These are phyloP conservation scores for Brassica balearica DNA, from an alignment of 441 rosid genomes.

Conservation along the genomic window DNA sequence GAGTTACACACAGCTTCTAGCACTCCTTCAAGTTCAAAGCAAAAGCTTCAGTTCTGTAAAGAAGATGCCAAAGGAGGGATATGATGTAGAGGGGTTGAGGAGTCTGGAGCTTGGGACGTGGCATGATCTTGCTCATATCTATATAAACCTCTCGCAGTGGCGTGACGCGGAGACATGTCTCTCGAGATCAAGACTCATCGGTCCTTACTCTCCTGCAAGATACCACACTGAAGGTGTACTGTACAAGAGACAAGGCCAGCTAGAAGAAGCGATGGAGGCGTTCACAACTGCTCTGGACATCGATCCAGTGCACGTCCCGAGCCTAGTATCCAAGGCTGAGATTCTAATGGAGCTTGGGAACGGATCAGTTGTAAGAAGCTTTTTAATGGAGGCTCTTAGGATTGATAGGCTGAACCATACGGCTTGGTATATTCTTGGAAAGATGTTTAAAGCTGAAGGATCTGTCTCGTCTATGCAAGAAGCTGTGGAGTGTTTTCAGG, in stretches of 20 bases:
- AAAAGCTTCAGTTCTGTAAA: background rate
- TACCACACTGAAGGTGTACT: constrained; percentile 52
- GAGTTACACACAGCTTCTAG: background rate
- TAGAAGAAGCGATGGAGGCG: background rate
- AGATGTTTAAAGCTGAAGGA: background rate
- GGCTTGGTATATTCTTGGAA: background rate
- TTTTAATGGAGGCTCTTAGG: constrained; percentile 7
- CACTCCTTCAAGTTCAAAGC: background rate
- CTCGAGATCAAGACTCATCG: constrained; percentile 75
- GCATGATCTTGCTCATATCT: constrained; percentile 84
- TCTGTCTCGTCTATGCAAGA: background rate
- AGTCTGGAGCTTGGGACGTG: constrained; percentile 82
- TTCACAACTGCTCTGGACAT: constrained; percentile 2
- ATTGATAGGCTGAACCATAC: constrained; percentile 3
- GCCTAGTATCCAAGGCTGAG: background rate
- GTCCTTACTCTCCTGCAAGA: constrained; percentile 64
- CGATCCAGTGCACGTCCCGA: constrained; percentile 6
- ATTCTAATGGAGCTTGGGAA: background rate
- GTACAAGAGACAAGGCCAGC: background rate
- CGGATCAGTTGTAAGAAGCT: background rate
- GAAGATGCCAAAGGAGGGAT: constrained; percentile 41
- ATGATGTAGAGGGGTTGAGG: constrained; percentile 45
- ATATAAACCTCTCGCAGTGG: constrained; percentile 79
- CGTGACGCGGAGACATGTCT: constrained; percentile 91
- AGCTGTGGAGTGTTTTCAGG: constrained; percentile 5